phyloP scores from a whole-genome alignment of 768 basidiomycete genomes.

The Mycena venus region DNA sequence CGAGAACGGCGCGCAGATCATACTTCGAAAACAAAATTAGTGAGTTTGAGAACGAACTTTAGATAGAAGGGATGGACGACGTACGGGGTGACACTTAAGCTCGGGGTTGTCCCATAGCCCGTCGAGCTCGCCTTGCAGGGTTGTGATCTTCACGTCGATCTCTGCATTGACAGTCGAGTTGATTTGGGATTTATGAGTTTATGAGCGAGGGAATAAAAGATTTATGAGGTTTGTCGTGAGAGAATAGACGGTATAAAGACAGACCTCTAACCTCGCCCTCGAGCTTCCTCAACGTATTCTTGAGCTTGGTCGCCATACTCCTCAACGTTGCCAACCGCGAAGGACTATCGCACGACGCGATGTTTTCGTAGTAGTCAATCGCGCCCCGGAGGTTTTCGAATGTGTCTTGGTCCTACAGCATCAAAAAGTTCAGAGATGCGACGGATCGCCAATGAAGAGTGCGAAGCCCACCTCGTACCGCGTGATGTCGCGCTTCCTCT shows the following conservation, averaged over 20 bases:
- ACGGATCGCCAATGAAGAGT: not conserved
- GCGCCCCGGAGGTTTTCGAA: constrained; percentile 71
- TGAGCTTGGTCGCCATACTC: constrained; percentile 63
- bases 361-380: constrained; percentile 78
- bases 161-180: constrained; percentile 51
- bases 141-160: constrained; percentile 63
- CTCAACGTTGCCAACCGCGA: constrained; percentile 61
- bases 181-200: not conserved
- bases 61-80: not conserved
- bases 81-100: constrained; percentile 70
- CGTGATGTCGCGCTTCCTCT: constrained; percentile 62
- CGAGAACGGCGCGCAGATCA: constrained; percentile 82
- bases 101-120: constrained; percentile 73
- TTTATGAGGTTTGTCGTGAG: not conserved
- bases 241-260: not conserved
- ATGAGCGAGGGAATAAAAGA: too few species aligned
- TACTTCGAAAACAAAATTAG: constrained; percentile 62
- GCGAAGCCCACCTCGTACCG: constrained; percentile 61
- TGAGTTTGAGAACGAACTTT: not conserved
- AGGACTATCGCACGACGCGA: constrained; percentile 64
- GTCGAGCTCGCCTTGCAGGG: constrained; percentile 58
- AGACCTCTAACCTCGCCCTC: constrained; percentile 69
- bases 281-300: constrained; percentile 63
- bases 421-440: not conserved
- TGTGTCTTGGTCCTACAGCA: constrained; percentile 69